Base-by-base conservation (phyloP, 148 eudicot species). In the Nepenthes mirabilis region DNA sequence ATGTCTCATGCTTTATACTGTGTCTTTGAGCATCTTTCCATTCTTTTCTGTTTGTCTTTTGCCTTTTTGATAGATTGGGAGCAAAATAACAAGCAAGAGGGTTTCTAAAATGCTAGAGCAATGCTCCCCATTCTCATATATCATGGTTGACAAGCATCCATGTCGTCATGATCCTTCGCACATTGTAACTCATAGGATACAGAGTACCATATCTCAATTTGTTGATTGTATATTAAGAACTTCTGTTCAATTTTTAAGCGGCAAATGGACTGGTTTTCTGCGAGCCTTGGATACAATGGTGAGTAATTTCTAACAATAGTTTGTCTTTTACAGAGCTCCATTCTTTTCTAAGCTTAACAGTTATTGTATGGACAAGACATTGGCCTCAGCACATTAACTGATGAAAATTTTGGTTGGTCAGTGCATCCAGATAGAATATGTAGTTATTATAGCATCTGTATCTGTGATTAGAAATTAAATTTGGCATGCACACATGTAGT, bases 81-180 rank as follows among this genome's bases (percentile, higher is more conserved):
- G 95, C 67, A 77, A 78, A 77, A 80, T 88, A 74, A 86, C 91
- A 45, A 89, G 98, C 75, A 86, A 84, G 65, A 81, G 91, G 56
- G 74, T 82, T 68, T 74, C 95, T 56, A 77, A 80, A 60, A 74
- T 86, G 90, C 68, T 93, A 49, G 87, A 83, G 70, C 70, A 73
- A 43, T 66, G 79, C 80, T 74, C 67, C 66, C 96, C 98, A 36
- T 74, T 84, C 69, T 65, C 96, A 10, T 84, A 83, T 72, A 72
- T 93, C 56, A 51, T 93, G 76, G 88, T 93, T 60, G 96, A 82
- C 59, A 71, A 73, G 60, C 99, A 93, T 79, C 95, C 95, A 51
- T 72, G 65, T 76, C 95, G 99, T 56, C 95, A 86, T 62, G 99
- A 93, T 78, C 97, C 99, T 65, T 82, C 84, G 11, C 90, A 93